Evolutionary conservation across 192 early-diverging fungal genomes (phyloP).

Genomic region (Coemansia aciculifera): DNA sequence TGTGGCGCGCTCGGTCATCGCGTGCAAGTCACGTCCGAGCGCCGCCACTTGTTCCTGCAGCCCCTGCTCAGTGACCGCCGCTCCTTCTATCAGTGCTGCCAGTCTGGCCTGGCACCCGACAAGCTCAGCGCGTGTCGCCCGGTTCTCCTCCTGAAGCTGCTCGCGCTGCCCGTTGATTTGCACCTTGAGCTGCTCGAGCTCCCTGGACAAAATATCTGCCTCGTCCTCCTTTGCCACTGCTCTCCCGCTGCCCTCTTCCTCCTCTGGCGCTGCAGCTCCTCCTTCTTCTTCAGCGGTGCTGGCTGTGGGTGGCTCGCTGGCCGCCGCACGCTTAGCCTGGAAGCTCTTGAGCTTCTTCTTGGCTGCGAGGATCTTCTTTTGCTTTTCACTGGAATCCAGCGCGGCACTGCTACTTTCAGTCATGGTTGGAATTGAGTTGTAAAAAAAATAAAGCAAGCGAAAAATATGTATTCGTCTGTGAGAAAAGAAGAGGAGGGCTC

Average conservation of each 20-base stretch:
- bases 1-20: slow-evolving; percentile 11
- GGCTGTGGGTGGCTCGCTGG: not conserved
- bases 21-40: slow-evolving; percentile 8
- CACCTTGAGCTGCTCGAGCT: slow-evolving; percentile 39
- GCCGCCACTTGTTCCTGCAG: slow-evolving; percentile 8
- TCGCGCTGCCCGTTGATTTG: slow-evolving; percentile 49
- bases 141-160: slow-evolving; percentile 37
- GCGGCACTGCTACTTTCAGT: slow-evolving; percentile 8
- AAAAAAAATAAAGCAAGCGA: not conserved
- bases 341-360: slow-evolving; percentile 54
- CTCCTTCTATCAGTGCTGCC: slow-evolving; percentile 2
- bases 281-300: not conserved
- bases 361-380: slow-evolving; percentile 49
- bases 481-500: not conserved
- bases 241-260: not conserved
- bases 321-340: slow-evolving; percentile 48
- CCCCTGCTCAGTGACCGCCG: slow-evolving; percentile 10
- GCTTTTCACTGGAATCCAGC: slow-evolving; percentile 44
- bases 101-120: slow-evolving; percentile 9
- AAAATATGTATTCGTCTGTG: not conserved
- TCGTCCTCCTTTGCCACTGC: slow-evolving; percentile 18
- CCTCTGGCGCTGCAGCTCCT: not conserved
- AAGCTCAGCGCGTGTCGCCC: slow-evolving; percentile 26
- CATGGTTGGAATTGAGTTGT: not conserved
- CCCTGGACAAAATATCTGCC: slow-evolving; percentile 29